These are phyloP conservation scores for Peronosclerospora sorghi DNA, from an alignment of 352 stramenopile genomes.

Conservation along the genomic window DNA sequence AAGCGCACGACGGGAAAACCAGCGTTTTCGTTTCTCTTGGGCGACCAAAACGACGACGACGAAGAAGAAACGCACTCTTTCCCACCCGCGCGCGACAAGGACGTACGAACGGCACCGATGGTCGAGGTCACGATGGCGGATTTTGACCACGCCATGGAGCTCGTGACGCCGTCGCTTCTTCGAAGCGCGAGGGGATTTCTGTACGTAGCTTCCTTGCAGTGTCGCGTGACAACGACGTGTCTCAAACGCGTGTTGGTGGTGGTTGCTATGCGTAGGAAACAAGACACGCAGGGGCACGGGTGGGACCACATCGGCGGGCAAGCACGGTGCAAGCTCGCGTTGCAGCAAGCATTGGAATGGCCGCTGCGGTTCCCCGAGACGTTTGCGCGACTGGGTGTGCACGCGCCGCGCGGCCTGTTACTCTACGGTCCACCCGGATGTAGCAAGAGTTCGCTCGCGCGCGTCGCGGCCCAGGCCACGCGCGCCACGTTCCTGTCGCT, in stretches of 20 bases:
- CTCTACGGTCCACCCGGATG: conserved; percentile 86
- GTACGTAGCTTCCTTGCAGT: conserved; percentile 29
- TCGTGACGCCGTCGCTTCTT: conserved; percentile 52
- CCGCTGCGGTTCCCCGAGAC: conserved; percentile 66
- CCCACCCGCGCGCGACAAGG: too few species aligned
- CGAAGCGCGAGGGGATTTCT: conserved; percentile 43
- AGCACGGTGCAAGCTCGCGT: conserved; percentile 48
- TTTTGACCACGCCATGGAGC: conserved; percentile 68
- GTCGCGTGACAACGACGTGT: too few species aligned
- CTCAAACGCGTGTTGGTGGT: too few species aligned
- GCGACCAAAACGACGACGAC: too few species aligned
- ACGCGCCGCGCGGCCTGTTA: conserved; percentile 69
- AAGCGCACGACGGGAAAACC: too few species aligned
- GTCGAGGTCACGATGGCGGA: conserved; percentile 57
- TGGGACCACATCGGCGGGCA: conserved; percentile 77
- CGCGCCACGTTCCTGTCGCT: conserved; percentile 81
- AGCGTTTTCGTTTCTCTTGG: too few species aligned
- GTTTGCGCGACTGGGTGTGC: conserved; percentile 59
- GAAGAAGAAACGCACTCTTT: neutral
- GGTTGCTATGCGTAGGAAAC: conserved; percentile 35
- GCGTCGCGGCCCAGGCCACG: conserved; percentile 63
- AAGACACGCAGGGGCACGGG: conserved; percentile 24
- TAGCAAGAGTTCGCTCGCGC: conserved; percentile 85
- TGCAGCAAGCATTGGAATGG: conserved; percentile 86
- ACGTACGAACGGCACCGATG: too few species aligned